phyloP scores from a whole-genome alignment of 2,329 filamentous ascomycete species.

The Hymenoscyphus fraxineus region DNA sequence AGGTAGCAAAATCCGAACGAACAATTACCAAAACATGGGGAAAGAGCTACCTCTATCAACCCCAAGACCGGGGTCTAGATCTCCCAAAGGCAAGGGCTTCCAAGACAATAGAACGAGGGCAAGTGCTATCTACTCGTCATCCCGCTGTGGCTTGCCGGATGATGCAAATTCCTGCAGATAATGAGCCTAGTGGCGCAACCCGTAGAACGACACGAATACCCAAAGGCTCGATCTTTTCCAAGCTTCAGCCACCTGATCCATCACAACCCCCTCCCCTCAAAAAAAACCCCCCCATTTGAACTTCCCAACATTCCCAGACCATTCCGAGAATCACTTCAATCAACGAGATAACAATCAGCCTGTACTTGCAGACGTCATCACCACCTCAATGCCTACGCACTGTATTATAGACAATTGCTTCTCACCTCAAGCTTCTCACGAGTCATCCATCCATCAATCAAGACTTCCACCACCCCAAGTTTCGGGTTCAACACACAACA shows the following conservation, averaged over 20 bases:
- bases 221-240: not conserved
- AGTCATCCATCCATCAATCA: not conserved
- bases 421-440: not conserved
- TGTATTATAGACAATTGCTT: too few species aligned
- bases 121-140: slow-evolving; percentile 9
- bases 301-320: too few species aligned
- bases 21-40: not conserved
- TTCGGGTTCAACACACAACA: not conserved
- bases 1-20: not conserved
- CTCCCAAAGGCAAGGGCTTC: not conserved
- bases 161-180: not conserved
- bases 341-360: too few species aligned
- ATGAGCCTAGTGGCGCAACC: not conserved
- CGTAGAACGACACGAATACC: not conserved
- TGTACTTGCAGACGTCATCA: too few species aligned
- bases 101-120: not conserved
- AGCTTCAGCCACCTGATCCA: not conserved
- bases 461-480: not conserved
- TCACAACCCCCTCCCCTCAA: not conserved
- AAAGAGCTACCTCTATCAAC: not conserved
- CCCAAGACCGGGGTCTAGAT: not conserved
- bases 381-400: too few species aligned
- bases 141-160: slow-evolving; percentile 14
- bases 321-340: too few species aligned
- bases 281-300: too few species aligned